A percentile compares a stretch with the other conserved stretches of the same genome.
Conservation (phyloP, 2,329 filamentous ascomycete genomes). For the Pyrenophora teres region DNA sequence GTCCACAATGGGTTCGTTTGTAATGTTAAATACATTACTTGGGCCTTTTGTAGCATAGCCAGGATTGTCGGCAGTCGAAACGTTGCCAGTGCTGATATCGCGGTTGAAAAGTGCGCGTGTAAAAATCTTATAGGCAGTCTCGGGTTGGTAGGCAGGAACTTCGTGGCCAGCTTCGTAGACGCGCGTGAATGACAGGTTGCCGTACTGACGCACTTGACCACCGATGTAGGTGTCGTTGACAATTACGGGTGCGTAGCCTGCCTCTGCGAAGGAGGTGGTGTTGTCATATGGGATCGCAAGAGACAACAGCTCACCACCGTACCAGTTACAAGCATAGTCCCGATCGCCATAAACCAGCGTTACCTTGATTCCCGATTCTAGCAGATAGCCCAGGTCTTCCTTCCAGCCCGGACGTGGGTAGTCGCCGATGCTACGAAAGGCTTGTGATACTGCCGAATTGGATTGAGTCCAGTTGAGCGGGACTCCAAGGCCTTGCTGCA, state of each 20-base stretch:
- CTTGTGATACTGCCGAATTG: slow-evolving; percentile 49
- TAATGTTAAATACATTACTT: slow-evolving; percentile 51
- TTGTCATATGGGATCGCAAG: slow-evolving; percentile 60
- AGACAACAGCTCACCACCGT: slow-evolving; percentile 76
- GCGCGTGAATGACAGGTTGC: slow-evolving; percentile 63
- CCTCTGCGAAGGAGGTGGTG: slow-evolving; percentile 61
- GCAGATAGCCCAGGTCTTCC: slow-evolving; percentile 57
- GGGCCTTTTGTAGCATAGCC: slow-evolving; percentile 45
- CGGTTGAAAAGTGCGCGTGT: slow-evolving; percentile 57
- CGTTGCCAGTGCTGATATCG: slow-evolving; percentile 60
- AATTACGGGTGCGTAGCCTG: slow-evolving; percentile 74
- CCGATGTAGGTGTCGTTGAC: slow-evolving; percentile 71
- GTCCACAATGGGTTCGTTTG: slow-evolving; percentile 50
- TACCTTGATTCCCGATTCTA: slow-evolving; percentile 53
- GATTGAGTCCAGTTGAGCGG: slow-evolving; percentile 62
- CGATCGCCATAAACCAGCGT: slow-evolving; percentile 40
- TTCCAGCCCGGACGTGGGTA: slow-evolving; percentile 55
- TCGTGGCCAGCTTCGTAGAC: slow-evolving; percentile 61
- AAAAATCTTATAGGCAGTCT: slow-evolving; percentile 60
- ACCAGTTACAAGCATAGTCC: slow-evolving; percentile 62
- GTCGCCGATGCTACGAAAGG: slow-evolving; percentile 57
- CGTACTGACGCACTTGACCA: slow-evolving; percentile 75
- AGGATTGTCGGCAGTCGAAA: slow-evolving; percentile 48
- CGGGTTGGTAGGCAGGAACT: slow-evolving; percentile 53
- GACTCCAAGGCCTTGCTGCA: slow-evolving; percentile 61